Base-by-base conservation (phyloP, 208 protist species). In the Trypanosomatidae sp. region DNA sequence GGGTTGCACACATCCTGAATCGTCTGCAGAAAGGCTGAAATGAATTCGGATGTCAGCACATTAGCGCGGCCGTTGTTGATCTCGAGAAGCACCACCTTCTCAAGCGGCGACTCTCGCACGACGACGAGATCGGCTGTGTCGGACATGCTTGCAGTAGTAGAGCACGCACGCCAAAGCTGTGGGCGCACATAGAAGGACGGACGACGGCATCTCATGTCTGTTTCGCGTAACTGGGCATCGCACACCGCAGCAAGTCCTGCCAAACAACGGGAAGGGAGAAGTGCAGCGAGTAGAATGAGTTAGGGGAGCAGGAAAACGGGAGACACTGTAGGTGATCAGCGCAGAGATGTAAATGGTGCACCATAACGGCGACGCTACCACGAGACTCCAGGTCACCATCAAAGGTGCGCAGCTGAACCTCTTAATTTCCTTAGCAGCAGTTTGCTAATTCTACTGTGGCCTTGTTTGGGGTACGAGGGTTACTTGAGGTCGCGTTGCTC, bases 1-100 rank as follows among this genome's bases (percentile, higher is more conserved):
- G 85, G 83, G 59, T 91, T 79, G 65, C 84, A 92, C 9, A 91
- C 58, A 25, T 85, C 77, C 10, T 58, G 66, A 71, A 95, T 87
- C 1, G 72, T 70, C 4, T 66, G 65, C 28, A 94, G 69, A 17
- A 95, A 69, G 1, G 79, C 73, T 3, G 77, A 69, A 9, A 95
- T 73, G 6, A 95, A 64, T 19, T 66, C 60, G 19, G 73, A 46
- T 0, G 82, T 86, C 8, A 95, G 79, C 39, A 87, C 68, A 71
- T 92, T 91, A 12, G 66, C 73, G 13, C 70, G 58, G n/a, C 77
- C 79, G 56, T 73, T 78, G 65, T 87, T 90, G 84, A 95, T 82
- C 7, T 85, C 71, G 36, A 95, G 10, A 25, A 92, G 71, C 49
- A 82, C 79, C 0, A 95, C 84, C 22, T 73, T 66, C 7, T 89